Base-by-base conservation (phyloP, 768 basidiomycete species). In the Termitomyces sp. region DNA sequence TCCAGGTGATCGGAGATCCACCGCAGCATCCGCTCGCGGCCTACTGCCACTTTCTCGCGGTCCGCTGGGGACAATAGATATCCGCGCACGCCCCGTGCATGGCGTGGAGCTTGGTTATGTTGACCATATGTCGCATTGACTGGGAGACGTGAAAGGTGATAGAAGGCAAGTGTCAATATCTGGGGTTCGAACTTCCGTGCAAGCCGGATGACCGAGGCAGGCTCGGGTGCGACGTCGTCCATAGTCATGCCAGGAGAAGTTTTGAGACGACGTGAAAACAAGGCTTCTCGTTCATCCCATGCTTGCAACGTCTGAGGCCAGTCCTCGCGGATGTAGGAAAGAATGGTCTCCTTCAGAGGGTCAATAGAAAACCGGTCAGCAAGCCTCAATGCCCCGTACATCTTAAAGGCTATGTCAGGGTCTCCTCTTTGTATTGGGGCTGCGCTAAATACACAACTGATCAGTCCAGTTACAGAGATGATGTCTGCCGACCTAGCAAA, bases 171-270 rank as follows among this genome's bases (percentile, higher is more conserved):
- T 41, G 62, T 59, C 47, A 66, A 58, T 56, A 66, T 58, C 18
- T 47, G 46, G 16, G 63, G 58, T 53, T 69, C 64, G 49, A 69
- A 72, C 49, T 60, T 58, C 45, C 68, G 63, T 36, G 68, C 67
- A 20, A 66, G 61, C 56, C 68, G 59, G 54, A 62, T 59, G 58
- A 65, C 62, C 16, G 63, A 63, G 41, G 66, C 64, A n/a, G 67
- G 67, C 48, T 67, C 65, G n/a, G 64, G 67, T 13, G 65, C 65
- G 24, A 65, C 61, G 30, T 62, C 65, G 53, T 65, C 76, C 75
- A 70, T 68, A 41, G 58, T 66, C 9, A 36, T 41, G 5, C 44
- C 55, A 22, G 63, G 60, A 6, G 60, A 64, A 33, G 34, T 58
- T 65, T 68, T 68, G 11, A 68, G 59, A 37, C 67, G 65, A 31